phyloP scores from a whole-genome alignment of 164 flowering plant genomes.

The Chloranthus sessilifolius region DNA sequence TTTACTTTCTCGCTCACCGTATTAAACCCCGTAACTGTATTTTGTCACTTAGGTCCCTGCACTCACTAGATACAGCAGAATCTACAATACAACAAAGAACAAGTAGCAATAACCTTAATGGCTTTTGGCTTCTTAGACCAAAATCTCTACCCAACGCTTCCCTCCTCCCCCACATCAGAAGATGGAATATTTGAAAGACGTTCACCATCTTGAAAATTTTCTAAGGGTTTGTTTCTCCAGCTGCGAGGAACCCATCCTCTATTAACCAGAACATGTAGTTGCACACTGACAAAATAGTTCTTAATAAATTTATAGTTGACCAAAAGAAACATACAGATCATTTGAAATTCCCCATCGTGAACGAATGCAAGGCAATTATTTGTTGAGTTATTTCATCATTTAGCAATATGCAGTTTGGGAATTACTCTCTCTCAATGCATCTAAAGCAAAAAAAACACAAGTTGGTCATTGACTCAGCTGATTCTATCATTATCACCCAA shows the following conservation, averaged over 20 bases:
- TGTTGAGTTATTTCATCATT: too few relatives aligned
- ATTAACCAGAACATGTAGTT: constrained; percentile 72
- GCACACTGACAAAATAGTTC: constrained; percentile 53
- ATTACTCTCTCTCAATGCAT: too few relatives aligned
- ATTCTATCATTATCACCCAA: too few relatives aligned
- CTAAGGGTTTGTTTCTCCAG: constrained; percentile 59
- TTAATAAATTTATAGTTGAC: constrained; percentile 16
- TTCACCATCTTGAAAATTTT: constrained; percentile 24
- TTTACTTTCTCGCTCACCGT: too few relatives aligned
- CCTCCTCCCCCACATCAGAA: constrained; percentile 20
- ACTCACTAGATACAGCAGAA: too few relatives aligned
- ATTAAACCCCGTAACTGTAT: too few relatives aligned
- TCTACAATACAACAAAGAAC: constrained; percentile 4
- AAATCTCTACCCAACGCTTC: constrained; percentile 61
- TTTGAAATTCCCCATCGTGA: too few relatives aligned
- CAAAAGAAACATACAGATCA: neutral
- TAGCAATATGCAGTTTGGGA: too few relatives aligned
- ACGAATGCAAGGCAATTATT: too few relatives aligned
- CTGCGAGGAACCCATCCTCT: constrained; percentile 98
- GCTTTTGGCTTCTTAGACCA: constrained; percentile 53
- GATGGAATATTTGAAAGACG: constrained; percentile 21
- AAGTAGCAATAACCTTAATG: constrained; percentile 35
- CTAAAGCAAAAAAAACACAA: too few relatives aligned
- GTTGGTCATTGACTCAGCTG: too few relatives aligned
- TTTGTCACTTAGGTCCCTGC: too few relatives aligned